A percentile compares a stretch with the other conserved stretches of the same genome.
These are phyloP conservation scores for Trypanosoma scelopori DNA, from an alignment of 208 protist genomes.

Conservation along the genomic window DNA sequence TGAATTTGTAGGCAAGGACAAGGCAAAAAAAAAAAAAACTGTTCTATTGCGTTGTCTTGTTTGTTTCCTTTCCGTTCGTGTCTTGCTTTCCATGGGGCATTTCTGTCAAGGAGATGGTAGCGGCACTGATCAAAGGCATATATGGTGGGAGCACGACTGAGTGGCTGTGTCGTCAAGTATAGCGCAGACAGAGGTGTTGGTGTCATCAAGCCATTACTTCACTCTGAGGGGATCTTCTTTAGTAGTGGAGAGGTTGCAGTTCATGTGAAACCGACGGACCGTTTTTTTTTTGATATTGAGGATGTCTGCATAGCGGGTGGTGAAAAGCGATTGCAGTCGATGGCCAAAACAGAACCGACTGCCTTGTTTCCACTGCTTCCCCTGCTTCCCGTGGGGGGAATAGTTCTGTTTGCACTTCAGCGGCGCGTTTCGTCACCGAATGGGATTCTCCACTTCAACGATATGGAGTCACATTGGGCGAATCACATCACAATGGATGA, in stretches of 20 bases:
- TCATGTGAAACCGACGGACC: slow-evolving; percentile 17
- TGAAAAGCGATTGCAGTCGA: neutral
- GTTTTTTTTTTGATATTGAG: slow-evolving; percentile 17
- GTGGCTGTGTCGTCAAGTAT: slow-evolving; percentile 24
- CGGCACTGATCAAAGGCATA: neutral
- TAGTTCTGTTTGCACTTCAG: slow-evolving; percentile 15
- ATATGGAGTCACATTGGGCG: neutral
- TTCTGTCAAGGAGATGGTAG: neutral
- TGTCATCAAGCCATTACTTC: slow-evolving; percentile 20
- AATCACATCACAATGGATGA: slow-evolving; percentile 10
- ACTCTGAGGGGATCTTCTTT: neutral
- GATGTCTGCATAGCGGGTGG: slow-evolving; percentile 4
- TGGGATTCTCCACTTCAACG: neutral
- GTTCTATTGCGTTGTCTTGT: slow-evolving; percentile 1
- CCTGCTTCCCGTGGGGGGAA: slow-evolving; percentile 3
- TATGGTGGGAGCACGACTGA: slow-evolving; percentile 9
- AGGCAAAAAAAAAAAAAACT: slow-evolving; percentile 14
- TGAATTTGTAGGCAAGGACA: neutral
- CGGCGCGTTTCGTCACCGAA: neutral
- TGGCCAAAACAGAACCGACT: neutral
- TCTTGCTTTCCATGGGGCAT: neutral
- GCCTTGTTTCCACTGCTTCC: slow-evolving; percentile 9
- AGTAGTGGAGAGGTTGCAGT: neutral
- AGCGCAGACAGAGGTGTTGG: slow-evolving; percentile 22
- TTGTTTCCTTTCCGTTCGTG: slow-evolving; percentile 15